Conservation (phyloP, 169 alveolate genomes). For the Babesia divergens region DNA sequence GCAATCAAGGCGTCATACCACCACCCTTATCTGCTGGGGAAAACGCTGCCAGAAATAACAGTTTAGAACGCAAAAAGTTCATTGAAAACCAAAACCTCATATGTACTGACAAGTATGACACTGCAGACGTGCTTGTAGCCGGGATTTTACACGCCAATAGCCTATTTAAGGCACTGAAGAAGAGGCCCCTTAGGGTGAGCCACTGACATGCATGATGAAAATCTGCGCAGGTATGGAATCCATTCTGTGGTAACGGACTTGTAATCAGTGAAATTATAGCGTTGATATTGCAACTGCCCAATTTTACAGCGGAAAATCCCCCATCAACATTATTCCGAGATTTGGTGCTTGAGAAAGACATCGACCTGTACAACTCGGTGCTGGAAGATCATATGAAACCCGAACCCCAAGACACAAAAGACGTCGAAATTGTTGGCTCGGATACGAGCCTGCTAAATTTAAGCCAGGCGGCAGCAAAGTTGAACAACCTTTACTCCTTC, state of each 20-base stretch:
- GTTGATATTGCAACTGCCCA: constrained; percentile 43
- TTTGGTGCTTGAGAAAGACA: not conserved
- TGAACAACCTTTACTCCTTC: constrained; percentile 6
- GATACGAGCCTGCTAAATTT: constrained; percentile 44
- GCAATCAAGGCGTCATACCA: not conserved
- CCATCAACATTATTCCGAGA: constrained; percentile 1
- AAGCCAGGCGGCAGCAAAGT: constrained; percentile 29
- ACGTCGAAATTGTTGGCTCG: constrained; percentile 41
- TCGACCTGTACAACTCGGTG: not conserved
- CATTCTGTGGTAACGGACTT: constrained; percentile 64
- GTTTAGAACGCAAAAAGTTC: constrained; percentile 12
- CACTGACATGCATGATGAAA: not conserved
- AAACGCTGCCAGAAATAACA: not conserved
- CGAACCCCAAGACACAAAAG: not conserved
- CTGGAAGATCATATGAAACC: not conserved
- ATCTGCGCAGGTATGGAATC: constrained; percentile 50
- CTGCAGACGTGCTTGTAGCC: constrained; percentile 51
- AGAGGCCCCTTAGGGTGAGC: constrained; percentile 4
- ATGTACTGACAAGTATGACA: constrained; percentile 26
- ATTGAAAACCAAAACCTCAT: constrained; percentile 27
- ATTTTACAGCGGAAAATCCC: constrained; percentile 16
- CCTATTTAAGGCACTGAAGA: constrained; percentile 14
- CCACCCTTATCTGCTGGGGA: not conserved
- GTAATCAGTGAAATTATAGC: constrained; percentile 41
- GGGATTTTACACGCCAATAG: constrained; percentile 28